phyloP scores from a whole-genome alignment of 805 yeast species.

The Saturnispora ahearnii region DNA sequence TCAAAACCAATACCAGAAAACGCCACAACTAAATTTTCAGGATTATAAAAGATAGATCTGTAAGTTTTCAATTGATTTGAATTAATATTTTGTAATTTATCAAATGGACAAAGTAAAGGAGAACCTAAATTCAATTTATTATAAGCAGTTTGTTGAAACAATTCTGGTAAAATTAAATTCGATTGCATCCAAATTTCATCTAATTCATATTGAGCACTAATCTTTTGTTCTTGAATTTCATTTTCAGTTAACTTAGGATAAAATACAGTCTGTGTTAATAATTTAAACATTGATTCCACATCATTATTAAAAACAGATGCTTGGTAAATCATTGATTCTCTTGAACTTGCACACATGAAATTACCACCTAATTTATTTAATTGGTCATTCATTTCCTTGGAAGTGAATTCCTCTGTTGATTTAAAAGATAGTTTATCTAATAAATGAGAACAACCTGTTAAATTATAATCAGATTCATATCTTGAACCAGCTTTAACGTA shows the following conservation, averaged over 20 bases:
- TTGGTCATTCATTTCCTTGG: slow-evolving; percentile 62
- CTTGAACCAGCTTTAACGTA: slow-evolving; percentile 89
- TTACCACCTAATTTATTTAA: slow-evolving; percentile 85
- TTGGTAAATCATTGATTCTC: slow-evolving; percentile 90
- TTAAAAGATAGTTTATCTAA: slow-evolving; percentile 81
- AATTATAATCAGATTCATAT: slow-evolving; percentile 46
- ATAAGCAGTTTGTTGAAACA: slow-evolving; percentile 81
- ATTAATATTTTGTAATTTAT: slow-evolving; percentile 47
- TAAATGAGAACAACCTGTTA: slow-evolving; percentile 75
- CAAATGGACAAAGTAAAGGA: slow-evolving; percentile 76
- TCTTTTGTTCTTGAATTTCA: slow-evolving; percentile 66
- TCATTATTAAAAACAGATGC: slow-evolving; percentile 89
- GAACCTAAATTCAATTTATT: slow-evolving; percentile 66
- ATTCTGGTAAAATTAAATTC: slow-evolving; percentile 79
- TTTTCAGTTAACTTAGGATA: slow-evolving; percentile 57
- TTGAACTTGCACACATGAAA: slow-evolving; percentile 83
- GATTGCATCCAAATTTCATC: slow-evolving; percentile 76
- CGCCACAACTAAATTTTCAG: slow-evolving; percentile 76
- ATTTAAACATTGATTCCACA: slow-evolving; percentile 65
- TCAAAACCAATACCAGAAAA: slow-evolving; percentile 78
- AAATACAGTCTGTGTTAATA: slow-evolving; percentile 70
- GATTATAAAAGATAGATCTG: slow-evolving; percentile 58
- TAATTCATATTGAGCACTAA: slow-evolving; percentile 72
- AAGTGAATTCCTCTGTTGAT: slow-evolving; percentile 50
- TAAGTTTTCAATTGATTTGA: slow-evolving; percentile 46